These are phyloP conservation scores for Chaetomiaceae sp. DNA, from an alignment of 2,329 filamentous ascomycete species.

Conservation along the genomic window DNA sequence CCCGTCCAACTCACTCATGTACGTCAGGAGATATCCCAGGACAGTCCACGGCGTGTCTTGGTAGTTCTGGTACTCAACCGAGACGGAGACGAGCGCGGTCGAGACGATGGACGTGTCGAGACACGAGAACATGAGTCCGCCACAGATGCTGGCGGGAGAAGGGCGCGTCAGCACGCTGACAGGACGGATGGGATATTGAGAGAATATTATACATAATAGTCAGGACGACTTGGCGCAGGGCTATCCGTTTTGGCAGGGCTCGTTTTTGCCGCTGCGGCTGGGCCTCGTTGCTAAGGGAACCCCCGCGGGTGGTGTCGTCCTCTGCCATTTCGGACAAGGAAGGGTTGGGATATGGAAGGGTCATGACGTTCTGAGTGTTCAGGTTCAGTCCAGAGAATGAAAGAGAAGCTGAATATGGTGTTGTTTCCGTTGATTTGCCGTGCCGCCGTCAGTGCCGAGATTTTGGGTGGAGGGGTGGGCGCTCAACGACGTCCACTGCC, in stretches of 20 bases:
- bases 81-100: conserved; percentile 52
- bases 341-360: conserved; percentile 19
- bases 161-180: no score
- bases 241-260: not conserved
- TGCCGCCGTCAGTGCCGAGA: no score
- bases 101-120: conserved; percentile 54
- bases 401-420: not conserved
- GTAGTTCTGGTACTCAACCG: conserved; percentile 45
- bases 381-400: no score
- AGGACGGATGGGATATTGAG: not conserved
- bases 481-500: no score
- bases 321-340: conserved; percentile 19
- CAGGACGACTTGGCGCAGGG: conserved; percentile 12
- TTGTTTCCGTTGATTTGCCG: no score
- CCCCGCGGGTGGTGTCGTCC: conserved; percentile 1
- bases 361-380: no score
- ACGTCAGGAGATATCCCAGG: conserved; percentile 50
- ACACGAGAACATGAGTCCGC: conserved; percentile 51
- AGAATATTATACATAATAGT: conserved; percentile 18
- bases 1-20: conserved; percentile 39
- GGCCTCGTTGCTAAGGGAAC: not conserved
- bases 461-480: no score
- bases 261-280: not conserved
- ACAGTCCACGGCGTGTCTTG: conserved; percentile 50
- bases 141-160: conserved; percentile 42